A percentile compares a stretch with the other conserved stretches of the same genome.
These are phyloP conservation scores for Apiospora aurea DNA, from an alignment of 2,329 filamentous ascomycete genomes.

Conservation along the genomic window DNA sequence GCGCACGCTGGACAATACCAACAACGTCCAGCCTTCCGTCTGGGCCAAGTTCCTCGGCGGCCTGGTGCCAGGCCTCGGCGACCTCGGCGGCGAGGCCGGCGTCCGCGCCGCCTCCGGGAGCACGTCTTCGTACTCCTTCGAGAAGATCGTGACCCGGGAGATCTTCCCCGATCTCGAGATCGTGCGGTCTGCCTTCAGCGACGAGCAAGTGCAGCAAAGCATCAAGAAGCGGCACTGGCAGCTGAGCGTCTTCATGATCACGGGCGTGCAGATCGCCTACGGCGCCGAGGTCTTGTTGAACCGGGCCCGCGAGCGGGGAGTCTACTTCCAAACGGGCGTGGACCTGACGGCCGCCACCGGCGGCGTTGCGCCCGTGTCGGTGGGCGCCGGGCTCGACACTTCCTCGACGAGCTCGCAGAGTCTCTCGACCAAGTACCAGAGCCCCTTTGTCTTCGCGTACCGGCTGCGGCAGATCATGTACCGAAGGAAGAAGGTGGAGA, in stretches of 20 bases:
- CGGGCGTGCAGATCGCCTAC: background rate
- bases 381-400: background rate
- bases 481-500: background rate
- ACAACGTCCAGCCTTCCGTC: background rate
- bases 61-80: conserved; percentile 7
- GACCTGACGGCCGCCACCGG: conserved; percentile 4
- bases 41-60: background rate
- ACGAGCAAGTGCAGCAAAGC: background rate
- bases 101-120: background rate
- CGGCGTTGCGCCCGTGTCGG: background rate
- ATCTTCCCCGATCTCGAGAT: conserved; percentile 1
- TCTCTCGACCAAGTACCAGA: background rate
- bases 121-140: background rate
- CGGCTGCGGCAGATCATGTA: background rate
- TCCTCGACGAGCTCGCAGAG: background rate
- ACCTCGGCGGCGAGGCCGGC: background rate
- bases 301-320: background rate
- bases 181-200: background rate
- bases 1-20: background rate
- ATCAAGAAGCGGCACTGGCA: background rate
- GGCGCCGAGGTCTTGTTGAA: background rate
- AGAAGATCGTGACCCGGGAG: conserved; percentile 12
- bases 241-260: conserved; percentile 5
- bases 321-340: background rate
- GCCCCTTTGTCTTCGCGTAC: background rate